Evolutionary conservation across 768 basidiomycete genomes (phyloP).

Genomic region (Termitomyces bulborhizus): DNA sequence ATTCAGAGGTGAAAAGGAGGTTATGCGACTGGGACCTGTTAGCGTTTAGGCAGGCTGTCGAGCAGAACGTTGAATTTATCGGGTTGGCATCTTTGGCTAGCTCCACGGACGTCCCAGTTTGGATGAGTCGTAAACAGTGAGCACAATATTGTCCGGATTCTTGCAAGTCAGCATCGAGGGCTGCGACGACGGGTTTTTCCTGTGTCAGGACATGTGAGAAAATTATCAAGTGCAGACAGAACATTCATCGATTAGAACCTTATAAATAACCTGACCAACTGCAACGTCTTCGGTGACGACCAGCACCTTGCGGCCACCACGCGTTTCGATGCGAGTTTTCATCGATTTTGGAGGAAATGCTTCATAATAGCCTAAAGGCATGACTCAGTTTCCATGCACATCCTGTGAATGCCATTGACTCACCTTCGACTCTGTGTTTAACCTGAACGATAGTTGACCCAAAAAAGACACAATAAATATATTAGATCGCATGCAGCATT

Average conservation of each 20-base stretch:
- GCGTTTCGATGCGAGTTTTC: conserved; percentile 57
- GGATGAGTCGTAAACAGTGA: conserved; percentile 62
- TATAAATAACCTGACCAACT: conserved; percentile 73
- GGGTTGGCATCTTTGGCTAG: conserved; percentile 40
- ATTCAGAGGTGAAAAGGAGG: conserved; percentile 66
- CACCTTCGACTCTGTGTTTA: conserved; percentile 68
- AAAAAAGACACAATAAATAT: conserved; percentile 37
- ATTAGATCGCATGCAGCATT: conserved; percentile 50
- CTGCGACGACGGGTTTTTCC: conserved; percentile 71
- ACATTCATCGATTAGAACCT: conserved; percentile 32
- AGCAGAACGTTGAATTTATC: conserved; percentile 65
- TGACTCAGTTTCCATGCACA: conserved; percentile 6
- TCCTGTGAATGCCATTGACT: conserved; percentile 26
- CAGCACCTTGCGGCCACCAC: conserved; percentile 43
- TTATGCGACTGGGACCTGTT: conserved; percentile 56
- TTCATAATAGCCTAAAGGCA: conserved; percentile 61
- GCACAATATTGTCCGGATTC: conserved; percentile 63
- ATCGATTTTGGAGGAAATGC: conserved; percentile 67
- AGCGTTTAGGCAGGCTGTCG: conserved; percentile 53
- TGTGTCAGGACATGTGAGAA: conserved; percentile 21
- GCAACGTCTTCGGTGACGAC: conserved; percentile 62
- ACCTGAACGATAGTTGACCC: conserved; percentile 38
- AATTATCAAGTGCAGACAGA: neutral
- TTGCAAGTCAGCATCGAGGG: conserved; percentile 68
- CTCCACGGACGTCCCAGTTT: conserved; percentile 36